A percentile compares a stretch with the other conserved stretches of the same genome.
Evolutionary conservation across 1,284 basidiomycete genomes (phyloP).

Genomic region (Peniophora sp.): DNA sequence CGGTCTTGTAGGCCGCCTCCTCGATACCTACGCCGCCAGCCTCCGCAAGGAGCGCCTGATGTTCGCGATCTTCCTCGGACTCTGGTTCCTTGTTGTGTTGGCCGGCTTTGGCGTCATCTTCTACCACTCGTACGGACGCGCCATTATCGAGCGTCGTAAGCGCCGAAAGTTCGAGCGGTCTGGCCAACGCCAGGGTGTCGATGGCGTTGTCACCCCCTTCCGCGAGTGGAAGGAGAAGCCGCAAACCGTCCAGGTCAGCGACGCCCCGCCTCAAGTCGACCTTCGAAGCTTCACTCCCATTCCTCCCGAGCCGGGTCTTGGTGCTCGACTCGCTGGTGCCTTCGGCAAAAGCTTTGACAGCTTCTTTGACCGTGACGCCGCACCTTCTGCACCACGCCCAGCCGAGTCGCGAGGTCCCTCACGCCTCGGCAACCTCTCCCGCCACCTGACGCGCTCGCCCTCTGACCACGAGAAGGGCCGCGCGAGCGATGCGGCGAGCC

Average conservation of each 20-base stretch:
- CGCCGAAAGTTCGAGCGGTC: conserved; percentile 38
- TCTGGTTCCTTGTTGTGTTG: conserved; percentile 74
- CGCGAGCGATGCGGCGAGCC: conserved; percentile 14
- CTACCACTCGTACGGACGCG: conserved; percentile 56
- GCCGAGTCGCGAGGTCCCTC: conserved; percentile 7
- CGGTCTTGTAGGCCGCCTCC: conserved; percentile 69
- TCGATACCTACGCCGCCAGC: conserved; percentile 64
- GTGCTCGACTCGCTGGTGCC: conserved; percentile 8
- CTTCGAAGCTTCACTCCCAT: conserved; percentile 44
- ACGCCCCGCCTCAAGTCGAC: conserved; percentile 17
- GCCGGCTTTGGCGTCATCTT: conserved; percentile 60
- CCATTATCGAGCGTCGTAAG: conserved; percentile 35
- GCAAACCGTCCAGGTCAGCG: not conserved
- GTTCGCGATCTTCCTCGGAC: conserved; percentile 72
- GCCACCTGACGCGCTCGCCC: conserved; percentile 22
- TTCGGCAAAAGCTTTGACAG: conserved; percentile 40
- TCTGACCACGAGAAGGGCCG: conserved; percentile 34
- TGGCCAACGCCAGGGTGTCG: conserved; percentile 41
- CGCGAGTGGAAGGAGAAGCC: conserved; percentile 19
- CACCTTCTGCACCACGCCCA: conserved; percentile 8
- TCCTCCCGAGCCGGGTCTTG: conserved; percentile 26
- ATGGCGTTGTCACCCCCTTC: conserved; percentile 36
- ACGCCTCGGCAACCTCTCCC: conserved; percentile 21
- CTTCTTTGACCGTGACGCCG: conserved; percentile 31
- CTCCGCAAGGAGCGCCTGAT: conserved; percentile 77